These are phyloP conservation scores for Diospyros lotus DNA, from an alignment of 148 eudicot species.

Conservation along the genomic window DNA sequence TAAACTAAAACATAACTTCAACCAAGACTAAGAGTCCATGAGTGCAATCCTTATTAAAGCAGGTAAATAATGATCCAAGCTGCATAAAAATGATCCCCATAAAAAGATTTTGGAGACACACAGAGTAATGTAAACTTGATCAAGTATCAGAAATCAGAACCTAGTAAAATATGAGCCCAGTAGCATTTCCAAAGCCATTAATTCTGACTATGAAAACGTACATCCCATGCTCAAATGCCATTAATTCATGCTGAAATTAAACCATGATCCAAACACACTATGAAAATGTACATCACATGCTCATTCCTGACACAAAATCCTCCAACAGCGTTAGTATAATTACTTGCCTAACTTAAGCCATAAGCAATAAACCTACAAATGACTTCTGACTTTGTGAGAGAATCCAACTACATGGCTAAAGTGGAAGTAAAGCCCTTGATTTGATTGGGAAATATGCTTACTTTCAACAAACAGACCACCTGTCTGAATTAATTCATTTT, in stretches of 20 bases:
- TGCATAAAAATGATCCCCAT: not conserved
- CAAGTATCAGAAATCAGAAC: not conserved
- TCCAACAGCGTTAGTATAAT: no score
- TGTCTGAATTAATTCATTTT: not conserved
- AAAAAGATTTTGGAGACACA: not conserved
- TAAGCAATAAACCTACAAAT: not conserved
- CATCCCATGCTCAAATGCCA: no score
- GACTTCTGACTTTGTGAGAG: not conserved
- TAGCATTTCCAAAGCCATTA: not conserved
- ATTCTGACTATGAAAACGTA: not conserved
- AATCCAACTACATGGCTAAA: not conserved
- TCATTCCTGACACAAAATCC: not conserved
- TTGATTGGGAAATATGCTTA: not conserved
- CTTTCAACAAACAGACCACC: not conserved
- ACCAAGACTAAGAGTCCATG: not conserved
- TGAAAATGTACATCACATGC: not conserved
- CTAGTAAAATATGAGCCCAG: not conserved
- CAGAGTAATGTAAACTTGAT: not conserved
- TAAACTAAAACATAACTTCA: not conserved
- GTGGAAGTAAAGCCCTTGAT: not conserved
- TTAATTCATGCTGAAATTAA: not conserved
- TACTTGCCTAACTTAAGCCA: not conserved
- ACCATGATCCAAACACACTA: not conserved
- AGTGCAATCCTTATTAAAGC: no score
- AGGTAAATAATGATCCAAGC: not conserved